Evolutionary conservation across 2,329 filamentous ascomycete species (phyloP).

Genomic region (Penicillium sp.): DNA sequence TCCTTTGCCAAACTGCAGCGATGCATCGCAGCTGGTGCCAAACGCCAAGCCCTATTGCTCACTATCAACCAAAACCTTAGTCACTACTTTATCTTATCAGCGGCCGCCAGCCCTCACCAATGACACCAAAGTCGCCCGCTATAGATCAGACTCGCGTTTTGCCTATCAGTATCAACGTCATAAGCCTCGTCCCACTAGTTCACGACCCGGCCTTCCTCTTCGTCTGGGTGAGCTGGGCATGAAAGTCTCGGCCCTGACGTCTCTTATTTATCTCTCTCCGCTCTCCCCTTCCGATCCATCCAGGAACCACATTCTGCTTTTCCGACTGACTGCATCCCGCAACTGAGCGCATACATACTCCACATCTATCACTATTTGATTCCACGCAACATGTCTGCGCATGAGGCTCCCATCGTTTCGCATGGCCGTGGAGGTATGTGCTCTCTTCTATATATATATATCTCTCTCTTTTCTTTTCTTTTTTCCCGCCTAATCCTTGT

Average conservation of each 20-base stretch:
- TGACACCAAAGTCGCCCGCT: background rate
- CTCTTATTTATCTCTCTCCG: constrained; percentile 5
- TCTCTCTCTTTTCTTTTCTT: no score
- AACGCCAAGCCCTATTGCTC: constrained; percentile 12
- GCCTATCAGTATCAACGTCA: constrained; percentile 13
- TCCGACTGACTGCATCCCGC: background rate
- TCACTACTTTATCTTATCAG: constrained; percentile 22
- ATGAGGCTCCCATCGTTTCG: constrained; percentile 51
- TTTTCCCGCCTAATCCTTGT: background rate
- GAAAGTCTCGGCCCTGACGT: background rate
- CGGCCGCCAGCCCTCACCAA: background rate
- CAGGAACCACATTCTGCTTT: background rate
- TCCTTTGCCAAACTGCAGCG: background rate
- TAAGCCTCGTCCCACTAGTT: constrained; percentile 13
- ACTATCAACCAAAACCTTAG: constrained; percentile 20
- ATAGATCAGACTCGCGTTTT: constrained; percentile 4
- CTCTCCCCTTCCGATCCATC: background rate
- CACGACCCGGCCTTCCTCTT: background rate
- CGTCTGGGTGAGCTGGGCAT: background rate
- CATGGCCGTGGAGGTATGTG: constrained; percentile 62
- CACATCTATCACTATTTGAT: background rate
- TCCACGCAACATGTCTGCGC: constrained; percentile 25
- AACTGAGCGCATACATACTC: background rate
- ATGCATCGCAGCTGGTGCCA: background rate
- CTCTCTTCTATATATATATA: background rate